Evolutionary conservation across 441 rosid species (phyloP), one percentile per base, ranked within the genome.

Genomic region (Arabidopsis lyrata): DNA sequence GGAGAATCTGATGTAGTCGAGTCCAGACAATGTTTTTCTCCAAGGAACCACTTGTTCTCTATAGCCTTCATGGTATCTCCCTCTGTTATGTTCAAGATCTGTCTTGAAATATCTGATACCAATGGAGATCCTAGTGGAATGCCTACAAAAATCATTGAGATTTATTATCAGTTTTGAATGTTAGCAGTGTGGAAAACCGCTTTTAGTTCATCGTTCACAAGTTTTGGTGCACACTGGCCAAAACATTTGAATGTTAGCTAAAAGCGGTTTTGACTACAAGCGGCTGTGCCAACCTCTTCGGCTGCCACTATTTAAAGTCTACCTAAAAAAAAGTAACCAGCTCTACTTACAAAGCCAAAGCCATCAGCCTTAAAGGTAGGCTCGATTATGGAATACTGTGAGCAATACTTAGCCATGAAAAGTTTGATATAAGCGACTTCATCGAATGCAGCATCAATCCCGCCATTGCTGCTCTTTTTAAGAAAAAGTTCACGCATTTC

Each of bases 371-470:
- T 86, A 41, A 70, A 82, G 41, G 45, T 63, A 1, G 86, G 90
- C n/a, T 78, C 84, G 24, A 81, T 77, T 44, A 78, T 80, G 41
- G 84, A 78, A 73, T 88, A 92, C 44, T 84, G 44, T 36, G 82
- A 65, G 84, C 95, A 84, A 61, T 82, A 76, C 66, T 76, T 59
- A 3, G 81, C 79, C 32, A 83, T 53, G 27, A 84, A 54, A 5
- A 88, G 42, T 70, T 82, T 83, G 22, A 79, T 18, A 4, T 75
- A 82, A 8, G 92, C 80, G 0, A 76, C 74, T 81, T 87, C 93
- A 0, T 86, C 89, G 6, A 90, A 84, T 1, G 87, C 90, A 50
- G 87, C 95, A 14, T 67, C 83, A 22, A 92, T 89, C 2, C 90
- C 91, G 2, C 87, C 88, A 13, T 80, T 77, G 20, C 76, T 75